Evolutionary conservation across 768 basidiomycete genomes (phyloP), one percentile per base, ranked within the genome.

Genomic region (Astraeus odoratus): DNA sequence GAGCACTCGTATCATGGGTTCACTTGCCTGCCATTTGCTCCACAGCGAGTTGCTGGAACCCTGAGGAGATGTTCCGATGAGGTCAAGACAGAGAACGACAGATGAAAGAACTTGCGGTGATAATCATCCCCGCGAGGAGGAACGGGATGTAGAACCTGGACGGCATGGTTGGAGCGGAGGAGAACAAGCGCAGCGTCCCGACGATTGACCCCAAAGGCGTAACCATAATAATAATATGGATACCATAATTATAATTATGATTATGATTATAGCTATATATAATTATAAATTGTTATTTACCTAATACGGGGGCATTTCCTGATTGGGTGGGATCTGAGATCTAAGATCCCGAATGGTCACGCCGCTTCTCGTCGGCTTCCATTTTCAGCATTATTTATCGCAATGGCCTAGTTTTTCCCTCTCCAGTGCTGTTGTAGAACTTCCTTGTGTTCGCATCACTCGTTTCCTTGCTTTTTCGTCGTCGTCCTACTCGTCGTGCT

Each of bases 51-150:
- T 91, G 57, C 77, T 81, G 49, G 86, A 80, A 44, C 86, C 86
- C 84, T 86, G 57, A 1, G 34, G 8, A 43, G 36, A 38, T 15
- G 8, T 34, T 24, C 48, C 26, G 36, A 19, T 54, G 39, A 35
- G 23, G 24, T 27, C 12, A 2, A 5, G 1, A 7, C 7, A 13
- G 1, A 20, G 1, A 6, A n/a, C n/a, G 8, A 1, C 8, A 12
- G 22, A 16, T 5, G 13, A 5, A 22, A 13, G 29, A 18, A 63
- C 72, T 19, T 48, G 86, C 89, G 15, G 88, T 95, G 48, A 93
- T 65, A 59, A 98, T 86, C 94, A 96, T 96, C 39, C 94, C 93
- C 44, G 72, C 81, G 15, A 97, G 80, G 61, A 98, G 85, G 57
- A 86, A 57, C 25, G 87, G 86, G 43, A 90, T 69, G 61, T 74